Base-by-base conservation (phyloP, 306 rosid species). In the Psophocarpus tetragonolobus region DNA sequence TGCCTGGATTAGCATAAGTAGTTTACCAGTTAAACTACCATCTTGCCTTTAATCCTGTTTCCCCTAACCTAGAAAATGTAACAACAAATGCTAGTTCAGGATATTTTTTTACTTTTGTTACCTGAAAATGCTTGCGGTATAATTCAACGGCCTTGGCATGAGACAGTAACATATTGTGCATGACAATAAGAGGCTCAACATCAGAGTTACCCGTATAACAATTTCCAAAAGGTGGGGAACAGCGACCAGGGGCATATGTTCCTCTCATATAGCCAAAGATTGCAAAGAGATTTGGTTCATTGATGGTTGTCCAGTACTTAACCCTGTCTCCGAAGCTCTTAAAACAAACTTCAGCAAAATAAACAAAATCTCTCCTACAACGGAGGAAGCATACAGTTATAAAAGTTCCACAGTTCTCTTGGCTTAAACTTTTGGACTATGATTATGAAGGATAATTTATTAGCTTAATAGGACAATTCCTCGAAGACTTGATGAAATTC, bases 201-300 rank as follows among this genome's bases (percentile, higher is more conserved):
- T 87, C 87, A 1, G 97, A 87, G 72, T 90, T 77, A 32, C 94
- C 97, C 5, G 6, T 6, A 8, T 77, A 44, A 45, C 97, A 92
- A n/a, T 85, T 88, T 76, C 97, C 97, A 68, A 88, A 92, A 1
- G 97, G 92, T 0, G 60, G 79, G 0, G 94, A 88, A 70, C 97
- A 92, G 11, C 44, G 91, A 47, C 53, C 85, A 0, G 97, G 92
- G 1, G 97, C 80, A 47, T 51, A 84, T 36, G 0, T 20, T 74
- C 92, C 92, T 32, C 13, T 57, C 1, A 60, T 29, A 74, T 57
- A 88, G 23, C 54, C 88, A 71, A 70, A 41, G 17, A 79, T 68
- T 30, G 78, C 30, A 33, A 58, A 18, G 44, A 86, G 21, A 64
- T 17, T 80, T 1, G 92, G 92, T 47, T 88, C 92, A 65, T 88